Conservation (phyloP, 116 monocot genomes). For the Iris pallida region DNA sequence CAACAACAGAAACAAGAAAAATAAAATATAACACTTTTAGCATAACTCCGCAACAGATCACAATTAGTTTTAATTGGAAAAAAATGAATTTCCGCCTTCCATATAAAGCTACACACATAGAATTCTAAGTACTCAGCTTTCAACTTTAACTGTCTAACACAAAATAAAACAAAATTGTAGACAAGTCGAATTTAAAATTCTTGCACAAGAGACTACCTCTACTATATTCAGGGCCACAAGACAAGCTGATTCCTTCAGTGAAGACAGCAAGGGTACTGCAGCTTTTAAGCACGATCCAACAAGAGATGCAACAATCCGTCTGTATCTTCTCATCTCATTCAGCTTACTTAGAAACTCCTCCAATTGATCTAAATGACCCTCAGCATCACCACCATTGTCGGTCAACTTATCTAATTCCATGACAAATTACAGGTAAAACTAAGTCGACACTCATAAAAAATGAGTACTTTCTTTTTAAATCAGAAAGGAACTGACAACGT, state of each 20-base stretch:
- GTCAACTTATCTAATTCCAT: constrained; percentile 15
- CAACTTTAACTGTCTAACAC: too few species aligned
- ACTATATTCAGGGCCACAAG: constrained; percentile 61
- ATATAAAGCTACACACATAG: background rate
- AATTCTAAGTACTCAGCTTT: background rate
- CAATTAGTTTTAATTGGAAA: background rate
- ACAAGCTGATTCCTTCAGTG: constrained; percentile 59
- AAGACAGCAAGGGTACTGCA: constrained; percentile 67
- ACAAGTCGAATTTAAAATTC: background rate
- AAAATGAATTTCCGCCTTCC: background rate
- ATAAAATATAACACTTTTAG: too few species aligned
- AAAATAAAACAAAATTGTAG: background rate
- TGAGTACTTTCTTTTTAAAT: too few species aligned
- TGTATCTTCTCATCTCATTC: constrained; percentile 74
- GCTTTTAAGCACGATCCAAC: constrained; percentile 70
- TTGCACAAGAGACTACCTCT: constrained; percentile 43
- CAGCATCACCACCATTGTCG: constrained; percentile 8
- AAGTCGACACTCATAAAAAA: background rate
- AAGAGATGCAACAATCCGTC: constrained; percentile 83
- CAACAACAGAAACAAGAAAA: too few species aligned
- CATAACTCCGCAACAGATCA: too few species aligned
- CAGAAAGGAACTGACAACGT: too few species aligned
- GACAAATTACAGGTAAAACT: constrained; percentile 1
- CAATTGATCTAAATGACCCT: constrained; percentile 44
- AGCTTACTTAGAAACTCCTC: constrained; percentile 42